Percentiles rank a stretch among this genome's conserved stretches.
Conservation (phyloP, 2,329 filamentous ascomycete species). For the Colletotrichum musae region DNA sequence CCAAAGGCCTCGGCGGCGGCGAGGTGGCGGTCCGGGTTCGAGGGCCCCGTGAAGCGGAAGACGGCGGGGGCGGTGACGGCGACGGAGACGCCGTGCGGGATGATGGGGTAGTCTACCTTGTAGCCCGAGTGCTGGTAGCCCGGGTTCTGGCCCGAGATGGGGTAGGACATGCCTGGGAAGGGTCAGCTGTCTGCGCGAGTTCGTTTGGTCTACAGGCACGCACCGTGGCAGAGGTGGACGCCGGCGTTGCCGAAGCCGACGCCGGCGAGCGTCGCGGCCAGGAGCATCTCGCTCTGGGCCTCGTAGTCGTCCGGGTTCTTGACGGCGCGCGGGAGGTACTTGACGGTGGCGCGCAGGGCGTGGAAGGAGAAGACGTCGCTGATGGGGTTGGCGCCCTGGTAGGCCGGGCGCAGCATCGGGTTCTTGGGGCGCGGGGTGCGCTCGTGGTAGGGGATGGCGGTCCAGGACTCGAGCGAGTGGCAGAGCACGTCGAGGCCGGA, state of each 20-base stretch:
- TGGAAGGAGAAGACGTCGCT: slow-evolving; percentile 96
- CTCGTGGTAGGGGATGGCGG: slow-evolving; percentile 94
- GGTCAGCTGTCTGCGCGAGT: too few species aligned
- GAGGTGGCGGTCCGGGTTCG: slow-evolving; percentile 93
- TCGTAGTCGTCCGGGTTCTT: slow-evolving; percentile 91
- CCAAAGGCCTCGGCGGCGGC: slow-evolving; percentile 92
- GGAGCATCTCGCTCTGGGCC: slow-evolving; percentile 94
- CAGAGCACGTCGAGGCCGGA: slow-evolving; percentile 96
- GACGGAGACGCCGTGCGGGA: slow-evolving; percentile 96
- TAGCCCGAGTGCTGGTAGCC: slow-evolving; percentile 73
- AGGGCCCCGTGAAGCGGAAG: slow-evolving; percentile 92
- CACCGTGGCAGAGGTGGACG: slow-evolving; percentile 85
- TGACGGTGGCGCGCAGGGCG: slow-evolving; percentile 85
- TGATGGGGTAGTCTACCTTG: slow-evolving; percentile 80
- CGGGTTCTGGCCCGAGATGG: slow-evolving; percentile 95
- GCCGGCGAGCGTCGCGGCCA: slow-evolving; percentile 93
- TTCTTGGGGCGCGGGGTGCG: slow-evolving; percentile 87
- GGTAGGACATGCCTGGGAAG: slow-evolving; percentile 91
- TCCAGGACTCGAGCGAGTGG: slow-evolving; percentile 97
- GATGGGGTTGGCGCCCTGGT: slow-evolving; percentile 98
- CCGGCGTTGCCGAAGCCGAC: slow-evolving; percentile 98
- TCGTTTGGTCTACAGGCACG: too few species aligned
- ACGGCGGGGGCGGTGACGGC: slow-evolving; percentile 94
- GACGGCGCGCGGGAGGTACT: slow-evolving; percentile 92
- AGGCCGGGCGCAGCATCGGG: slow-evolving; percentile 91